Conservation (phyloP, 352 stramenopile species). For the Phytophthora syringae region DNA sequence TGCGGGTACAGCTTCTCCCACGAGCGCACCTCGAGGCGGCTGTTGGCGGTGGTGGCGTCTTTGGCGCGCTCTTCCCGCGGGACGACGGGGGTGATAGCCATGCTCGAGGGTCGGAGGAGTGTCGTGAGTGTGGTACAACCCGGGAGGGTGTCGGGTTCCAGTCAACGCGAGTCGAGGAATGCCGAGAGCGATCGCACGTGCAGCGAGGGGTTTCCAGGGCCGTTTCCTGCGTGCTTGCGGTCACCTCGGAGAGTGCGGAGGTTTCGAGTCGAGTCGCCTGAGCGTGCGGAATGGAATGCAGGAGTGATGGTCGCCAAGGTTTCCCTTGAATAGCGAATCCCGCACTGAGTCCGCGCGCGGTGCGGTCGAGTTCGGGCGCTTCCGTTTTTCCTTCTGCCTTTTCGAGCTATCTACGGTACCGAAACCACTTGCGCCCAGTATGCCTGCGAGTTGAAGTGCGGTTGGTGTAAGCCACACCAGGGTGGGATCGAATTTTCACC, state of each 20-base stretch:
- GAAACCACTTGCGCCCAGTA: constrained; percentile 25
- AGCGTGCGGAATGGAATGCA: constrained; percentile 39
- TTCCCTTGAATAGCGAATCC: constrained; percentile 43
- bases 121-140: constrained; percentile 23
- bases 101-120: no score
- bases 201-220: constrained; percentile 27
- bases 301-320: constrained; percentile 39
- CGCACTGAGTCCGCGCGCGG: constrained; percentile 29
- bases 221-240: constrained; percentile 34
- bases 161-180: constrained; percentile 47
- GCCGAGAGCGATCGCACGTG: constrained; percentile 25
- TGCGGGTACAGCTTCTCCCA: constrained; percentile 80
- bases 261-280: constrained; percentile 17
- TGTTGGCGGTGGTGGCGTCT: constrained; percentile 18
- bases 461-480: constrained; percentile 10
- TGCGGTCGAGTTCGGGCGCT: constrained; percentile 14
- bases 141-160: constrained; percentile 30
- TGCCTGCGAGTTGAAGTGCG: constrained; percentile 37
- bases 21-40: constrained; percentile 67
- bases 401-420: constrained; percentile 21
- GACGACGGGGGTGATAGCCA: constrained; percentile 31
- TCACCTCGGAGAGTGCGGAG: constrained; percentile 31
- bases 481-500: constrained; percentile 20
- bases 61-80: no score
- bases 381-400: constrained; percentile 40